Evolutionary conservation across 371 early-diverging fungal species (phyloP).

Genomic region (Mucor racemosus): DNA sequence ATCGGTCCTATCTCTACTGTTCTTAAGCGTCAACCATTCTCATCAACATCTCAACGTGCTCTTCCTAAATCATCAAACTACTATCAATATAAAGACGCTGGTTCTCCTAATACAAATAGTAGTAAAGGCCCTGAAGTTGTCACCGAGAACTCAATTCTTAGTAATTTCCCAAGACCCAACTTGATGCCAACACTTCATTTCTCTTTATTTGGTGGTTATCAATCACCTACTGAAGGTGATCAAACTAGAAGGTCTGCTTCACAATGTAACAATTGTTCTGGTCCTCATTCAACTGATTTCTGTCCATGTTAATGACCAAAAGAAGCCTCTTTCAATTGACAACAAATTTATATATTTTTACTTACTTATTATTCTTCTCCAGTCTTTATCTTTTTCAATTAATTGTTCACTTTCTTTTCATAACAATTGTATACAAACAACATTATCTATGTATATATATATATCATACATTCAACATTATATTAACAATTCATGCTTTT

Average conservation of each 20-base stretch:
- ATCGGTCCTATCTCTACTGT: slow-evolving; percentile 44
- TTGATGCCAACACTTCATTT: slow-evolving; percentile 52
- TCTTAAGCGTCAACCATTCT: slow-evolving; percentile 38
- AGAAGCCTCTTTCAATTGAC: not conserved
- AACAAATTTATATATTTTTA: not conserved
- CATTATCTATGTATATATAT: slow-evolving; percentile 8
- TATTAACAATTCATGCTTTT: slow-evolving; percentile 6
- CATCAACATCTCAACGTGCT: slow-evolving; percentile 21
- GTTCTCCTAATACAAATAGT: not conserved
- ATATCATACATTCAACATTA: not conserved
- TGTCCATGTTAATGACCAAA: slow-evolving; percentile 44
- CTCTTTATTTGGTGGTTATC: slow-evolving; percentile 41
- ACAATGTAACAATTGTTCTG: slow-evolving; percentile 50
- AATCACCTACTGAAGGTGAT: slow-evolving; percentile 31
- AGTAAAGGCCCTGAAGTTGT: slow-evolving; percentile 29
- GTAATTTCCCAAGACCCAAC: slow-evolving; percentile 54
- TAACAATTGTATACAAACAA: slow-evolving; percentile 11
- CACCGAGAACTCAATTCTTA: slow-evolving; percentile 47
- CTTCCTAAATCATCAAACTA: slow-evolving; percentile 21
- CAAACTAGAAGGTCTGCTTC: slow-evolving; percentile 17
- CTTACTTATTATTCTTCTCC: slow-evolving; percentile 2
- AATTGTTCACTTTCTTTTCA: slow-evolving; percentile 9
- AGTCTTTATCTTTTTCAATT: not conserved
- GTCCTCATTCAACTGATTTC: slow-evolving; percentile 55
- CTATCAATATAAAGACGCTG: slow-evolving; percentile 21